Conservation (phyloP, 2,329 filamentous ascomycete species). For the Fusarium gaditjirri region DNA sequence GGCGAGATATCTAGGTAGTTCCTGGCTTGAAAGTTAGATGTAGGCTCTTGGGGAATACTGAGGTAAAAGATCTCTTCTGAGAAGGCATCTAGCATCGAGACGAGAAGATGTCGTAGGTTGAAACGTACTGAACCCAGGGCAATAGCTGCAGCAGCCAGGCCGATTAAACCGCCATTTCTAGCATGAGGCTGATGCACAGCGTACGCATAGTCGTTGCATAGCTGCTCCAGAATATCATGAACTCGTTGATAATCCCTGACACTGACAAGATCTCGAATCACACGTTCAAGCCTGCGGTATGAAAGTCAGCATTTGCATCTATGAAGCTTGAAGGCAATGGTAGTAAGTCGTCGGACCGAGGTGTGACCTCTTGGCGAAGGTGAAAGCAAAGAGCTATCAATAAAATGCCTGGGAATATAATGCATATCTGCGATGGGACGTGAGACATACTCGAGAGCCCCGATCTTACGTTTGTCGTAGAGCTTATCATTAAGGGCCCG, state of each 20-base stretch:
- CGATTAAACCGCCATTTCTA: conserved; percentile 94
- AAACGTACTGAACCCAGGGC: conserved; percentile 85
- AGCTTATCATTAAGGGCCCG: conserved; percentile 96
- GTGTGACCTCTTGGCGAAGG: not conserved
- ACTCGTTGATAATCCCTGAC: conserved; percentile 83
- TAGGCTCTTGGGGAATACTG: not conserved
- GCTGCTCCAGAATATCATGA: conserved; percentile 89
- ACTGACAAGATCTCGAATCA: conserved; percentile 85
- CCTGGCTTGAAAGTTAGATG: conserved; percentile 60
- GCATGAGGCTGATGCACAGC: conserved; percentile 97
- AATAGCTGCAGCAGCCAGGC: conserved; percentile 93
- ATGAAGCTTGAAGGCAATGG: not conserved
- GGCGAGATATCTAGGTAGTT: conserved; percentile 89
- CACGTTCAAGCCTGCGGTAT: conserved; percentile 78
- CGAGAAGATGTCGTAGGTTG: not conserved
- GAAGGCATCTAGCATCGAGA: not conserved
- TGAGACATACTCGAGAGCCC: conserved; percentile 86
- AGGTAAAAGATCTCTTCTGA: not conserved
- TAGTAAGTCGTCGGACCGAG: conserved; percentile 6
- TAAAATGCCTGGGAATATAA: not conserved
- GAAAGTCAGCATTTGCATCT: conserved; percentile 13
- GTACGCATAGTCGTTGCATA: conserved; percentile 98
- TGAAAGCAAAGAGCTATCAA: not conserved
- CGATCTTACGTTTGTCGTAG: conserved; percentile 97
- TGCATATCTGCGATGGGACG: conserved; percentile 6